A percentile compares a stretch with the other conserved stretches of the same genome.
These are phyloP conservation scores for Penicillium egyptiacum DNA, from an alignment of 495 filamentous ascomycete genomes.

Conservation along the genomic window DNA sequence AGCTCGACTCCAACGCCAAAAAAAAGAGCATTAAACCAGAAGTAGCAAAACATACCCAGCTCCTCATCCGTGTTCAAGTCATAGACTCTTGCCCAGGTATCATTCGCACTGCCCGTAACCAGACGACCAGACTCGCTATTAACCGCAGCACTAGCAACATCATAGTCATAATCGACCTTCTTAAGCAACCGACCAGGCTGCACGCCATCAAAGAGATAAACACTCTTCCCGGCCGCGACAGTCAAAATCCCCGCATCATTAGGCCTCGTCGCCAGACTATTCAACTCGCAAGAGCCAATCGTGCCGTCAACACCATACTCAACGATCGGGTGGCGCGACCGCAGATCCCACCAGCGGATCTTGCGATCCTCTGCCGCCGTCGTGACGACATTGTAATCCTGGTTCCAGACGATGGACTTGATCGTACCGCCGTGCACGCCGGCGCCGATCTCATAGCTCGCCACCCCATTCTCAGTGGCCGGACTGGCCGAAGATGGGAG, in stretches of 20 bases:
- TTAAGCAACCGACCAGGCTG: constrained; percentile 72
- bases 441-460: constrained; percentile 81
- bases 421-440: constrained; percentile 82
- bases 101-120: constrained; percentile 79
- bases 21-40: neutral
- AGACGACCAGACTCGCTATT: constrained; percentile 78
- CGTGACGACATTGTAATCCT: constrained; percentile 80
- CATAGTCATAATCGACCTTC: constrained; percentile 69
- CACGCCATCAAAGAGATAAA: constrained; percentile 87
- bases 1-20: constrained; percentile 12
- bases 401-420: constrained; percentile 91
- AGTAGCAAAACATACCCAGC: constrained; percentile 52
- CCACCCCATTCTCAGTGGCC: constrained; percentile 35
- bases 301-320: constrained; percentile 74
- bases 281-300: constrained; percentile 89
- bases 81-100: constrained; percentile 94
- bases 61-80: constrained; percentile 79
- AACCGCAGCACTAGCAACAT: constrained; percentile 85
- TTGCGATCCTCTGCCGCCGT: constrained; percentile 89
- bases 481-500: constrained; percentile 24
- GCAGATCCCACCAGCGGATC: constrained; percentile 92
- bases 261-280: constrained; percentile 44
- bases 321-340: constrained; percentile 65
- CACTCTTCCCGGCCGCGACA: constrained; percentile 76
- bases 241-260: constrained; percentile 50